Base-by-base conservation (phyloP, 345 rosid genomes). In the Passiflora organensis region DNA sequence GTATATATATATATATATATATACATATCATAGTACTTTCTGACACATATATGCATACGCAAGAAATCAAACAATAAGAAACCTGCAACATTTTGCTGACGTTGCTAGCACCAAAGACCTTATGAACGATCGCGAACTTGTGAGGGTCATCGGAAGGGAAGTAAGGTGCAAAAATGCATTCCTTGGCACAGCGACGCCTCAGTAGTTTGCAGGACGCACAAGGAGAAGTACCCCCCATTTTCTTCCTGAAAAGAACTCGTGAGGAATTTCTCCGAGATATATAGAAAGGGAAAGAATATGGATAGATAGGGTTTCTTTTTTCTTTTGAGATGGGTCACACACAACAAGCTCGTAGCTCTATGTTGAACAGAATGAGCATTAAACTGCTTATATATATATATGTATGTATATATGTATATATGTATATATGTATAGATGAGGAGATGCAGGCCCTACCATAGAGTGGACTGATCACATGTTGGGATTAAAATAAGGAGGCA, bases 31-130 rank as follows among this genome's bases (percentile, higher is more conserved):
- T n/a, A n/a, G n/a, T n/a, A n/a, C n/a, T n/a, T n/a, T n/a, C n/a
- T n/a, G n/a, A n/a, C n/a, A n/a, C n/a, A n/a, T 51, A 42, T 4
- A 60, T 48, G 20, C 6, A 28, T 13, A 49, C 15, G 32, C 24
- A 19, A 44, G 18, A 34, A 43, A 14, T n/a, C n/a, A n/a, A 10
- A 56, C 6, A 42, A 28, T 53, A n/a, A 51, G 43, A 13, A 32
- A 82, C 95, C 93, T 87, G 93, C 59, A 87, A 71, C 94, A 88
- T 85, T 72, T 88, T 88, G 78, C 88, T 82, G 55, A 88, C 80
- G 69, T 85, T 88, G 68, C 96, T 88, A 0, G 96, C 96, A 0
- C 96, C 96, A 23, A 87, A 87, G 59, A 87, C 81, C 73, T 85
- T 87, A 73, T 87, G 96, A 65, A 87, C 96, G 54, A 77, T 79